These are phyloP conservation scores for Jatropha multifida DNA, from an alignment of 441 rosid species.

Conservation along the genomic window DNA sequence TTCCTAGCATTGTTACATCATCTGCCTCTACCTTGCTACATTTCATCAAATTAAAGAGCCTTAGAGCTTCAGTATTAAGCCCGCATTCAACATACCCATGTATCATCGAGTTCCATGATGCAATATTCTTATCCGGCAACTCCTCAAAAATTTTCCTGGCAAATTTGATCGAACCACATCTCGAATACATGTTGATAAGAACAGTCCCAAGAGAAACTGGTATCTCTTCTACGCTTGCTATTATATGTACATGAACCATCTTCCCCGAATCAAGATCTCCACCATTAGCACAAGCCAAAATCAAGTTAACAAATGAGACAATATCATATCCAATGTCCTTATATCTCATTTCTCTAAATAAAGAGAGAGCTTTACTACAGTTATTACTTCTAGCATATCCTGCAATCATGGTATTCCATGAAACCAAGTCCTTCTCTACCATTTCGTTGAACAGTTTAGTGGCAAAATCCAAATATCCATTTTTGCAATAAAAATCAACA, in stretches of 20 bases:
- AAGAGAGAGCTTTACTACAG: constrained; percentile 25
- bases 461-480: constrained; percentile 15
- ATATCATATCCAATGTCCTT: constrained; percentile 25
- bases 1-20: constrained; percentile 33
- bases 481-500: constrained; percentile 19
- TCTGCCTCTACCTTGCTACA: constrained; percentile 29
- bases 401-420: constrained; percentile 43
- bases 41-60: constrained; percentile 25
- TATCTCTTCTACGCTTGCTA: constrained; percentile 20
- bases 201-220: constrained; percentile 25
- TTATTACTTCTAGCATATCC: constrained; percentile 37
- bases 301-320: constrained; percentile 25
- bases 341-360: constrained; percentile 32
- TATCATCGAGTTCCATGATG: constrained; percentile 36
- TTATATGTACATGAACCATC: constrained; percentile 20
- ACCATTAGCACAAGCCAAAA: constrained; percentile 28
- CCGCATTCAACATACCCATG: constrained; percentile 31
- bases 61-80: constrained; percentile 27
- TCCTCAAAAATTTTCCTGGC: constrained; percentile 34
- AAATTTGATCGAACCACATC: constrained; percentile 26
- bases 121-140: constrained; percentile 19
- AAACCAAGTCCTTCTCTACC: constrained; percentile 27
- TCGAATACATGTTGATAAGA: constrained; percentile 33
- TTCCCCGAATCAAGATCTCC: constrained; percentile 18
- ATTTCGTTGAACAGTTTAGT: constrained; percentile 26